phyloP scores from a whole-genome alignment of 495 filamentous ascomycete genomes.

The Hypomontagnella monticulosa region DNA sequence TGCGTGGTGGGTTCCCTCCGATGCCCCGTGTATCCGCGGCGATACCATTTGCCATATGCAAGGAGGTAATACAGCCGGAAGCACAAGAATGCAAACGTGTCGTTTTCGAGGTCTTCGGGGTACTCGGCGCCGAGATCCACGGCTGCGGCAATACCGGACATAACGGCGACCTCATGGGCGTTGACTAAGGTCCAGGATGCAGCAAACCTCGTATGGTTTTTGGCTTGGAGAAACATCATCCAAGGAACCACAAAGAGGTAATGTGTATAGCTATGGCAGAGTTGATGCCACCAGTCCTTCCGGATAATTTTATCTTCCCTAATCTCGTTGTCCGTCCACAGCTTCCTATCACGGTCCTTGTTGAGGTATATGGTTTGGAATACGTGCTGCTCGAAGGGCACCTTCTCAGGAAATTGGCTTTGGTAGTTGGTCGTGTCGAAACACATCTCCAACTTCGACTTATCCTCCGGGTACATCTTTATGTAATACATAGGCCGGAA shows the following conservation, averaged over 20 bases:
- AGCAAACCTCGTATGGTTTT: conserved; percentile 73
- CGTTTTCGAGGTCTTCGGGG: conserved; percentile 48
- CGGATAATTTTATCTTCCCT: conserved; percentile 73
- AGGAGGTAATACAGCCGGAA: conserved; percentile 56
- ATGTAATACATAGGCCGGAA: conserved; percentile 88
- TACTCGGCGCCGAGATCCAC: conserved; percentile 82
- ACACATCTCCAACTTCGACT: conserved; percentile 81
- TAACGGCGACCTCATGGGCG: conserved; percentile 81
- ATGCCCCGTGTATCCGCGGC: conserved; percentile 37
- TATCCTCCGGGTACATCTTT: conserved; percentile 70
- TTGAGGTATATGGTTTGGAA: conserved; percentile 89
- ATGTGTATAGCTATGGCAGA: conserved; percentile 84
- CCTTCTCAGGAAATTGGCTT: conserved; percentile 69
- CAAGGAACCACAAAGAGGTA: conserved; percentile 80
- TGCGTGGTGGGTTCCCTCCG: conserved; percentile 15
- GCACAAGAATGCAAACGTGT: conserved; percentile 65
- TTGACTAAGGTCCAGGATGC: conserved; percentile 86
- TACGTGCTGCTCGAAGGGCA: conserved; percentile 67
- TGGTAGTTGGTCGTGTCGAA: conserved; percentile 91
- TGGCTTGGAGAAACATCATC: conserved; percentile 83
- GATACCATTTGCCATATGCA: conserved; percentile 53
- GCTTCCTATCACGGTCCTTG: conserved; percentile 63
- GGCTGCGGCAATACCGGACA: conserved; percentile 82
- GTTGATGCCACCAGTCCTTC: conserved; percentile 86
- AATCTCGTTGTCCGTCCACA: conserved; percentile 81